These are phyloP conservation scores for Pythium guiyangense DNA, from an alignment of 352 stramenopile genomes.

Conservation along the genomic window DNA sequence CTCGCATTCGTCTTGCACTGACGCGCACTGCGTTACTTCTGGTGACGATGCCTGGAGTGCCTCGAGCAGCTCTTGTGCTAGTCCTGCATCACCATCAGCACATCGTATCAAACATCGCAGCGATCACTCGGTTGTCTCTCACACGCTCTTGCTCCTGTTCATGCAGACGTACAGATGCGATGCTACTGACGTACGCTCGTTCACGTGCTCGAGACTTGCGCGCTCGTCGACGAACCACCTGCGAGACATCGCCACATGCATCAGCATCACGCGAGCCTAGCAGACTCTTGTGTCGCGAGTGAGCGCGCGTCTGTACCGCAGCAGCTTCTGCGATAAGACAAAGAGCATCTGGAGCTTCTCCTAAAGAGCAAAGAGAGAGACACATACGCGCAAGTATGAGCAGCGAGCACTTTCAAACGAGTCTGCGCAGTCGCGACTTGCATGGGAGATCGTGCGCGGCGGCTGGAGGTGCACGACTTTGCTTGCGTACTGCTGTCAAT, in stretches of 20 bases:
- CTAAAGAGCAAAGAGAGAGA: slow-evolving; percentile 7
- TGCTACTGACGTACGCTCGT: slow-evolving; percentile 14
- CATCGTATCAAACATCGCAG: neutral
- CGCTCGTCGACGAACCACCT: slow-evolving; percentile 29
- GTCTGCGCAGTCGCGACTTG: neutral
- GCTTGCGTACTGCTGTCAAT: slow-evolving; percentile 18
- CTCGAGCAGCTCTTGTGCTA: slow-evolving; percentile 24
- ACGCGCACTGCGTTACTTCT: neutral
- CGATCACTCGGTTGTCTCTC: neutral
- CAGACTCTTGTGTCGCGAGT: neutral
- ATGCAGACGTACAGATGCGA: neutral
- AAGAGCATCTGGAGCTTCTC: slow-evolving; percentile 38
- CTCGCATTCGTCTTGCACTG: too few relatives aligned
- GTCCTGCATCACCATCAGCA: slow-evolving; percentile 11
- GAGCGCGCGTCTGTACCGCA: slow-evolving; percentile 10
- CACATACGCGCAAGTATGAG: slow-evolving; percentile 5
- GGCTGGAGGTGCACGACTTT: slow-evolving; percentile 20
- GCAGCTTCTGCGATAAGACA: slow-evolving; percentile 30
- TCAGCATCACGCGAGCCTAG: too few relatives aligned
- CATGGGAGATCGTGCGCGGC: slow-evolving; percentile 13
- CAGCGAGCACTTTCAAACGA: neutral
- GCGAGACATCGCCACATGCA: neutral
- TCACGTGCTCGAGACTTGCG: slow-evolving; percentile 20
- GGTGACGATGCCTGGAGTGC: neutral
- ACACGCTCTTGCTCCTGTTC: too few relatives aligned